Evolutionary conservation across 176 grass and related monocot genomes (phyloP).

Genomic region (Bonia amplexicaulis): DNA sequence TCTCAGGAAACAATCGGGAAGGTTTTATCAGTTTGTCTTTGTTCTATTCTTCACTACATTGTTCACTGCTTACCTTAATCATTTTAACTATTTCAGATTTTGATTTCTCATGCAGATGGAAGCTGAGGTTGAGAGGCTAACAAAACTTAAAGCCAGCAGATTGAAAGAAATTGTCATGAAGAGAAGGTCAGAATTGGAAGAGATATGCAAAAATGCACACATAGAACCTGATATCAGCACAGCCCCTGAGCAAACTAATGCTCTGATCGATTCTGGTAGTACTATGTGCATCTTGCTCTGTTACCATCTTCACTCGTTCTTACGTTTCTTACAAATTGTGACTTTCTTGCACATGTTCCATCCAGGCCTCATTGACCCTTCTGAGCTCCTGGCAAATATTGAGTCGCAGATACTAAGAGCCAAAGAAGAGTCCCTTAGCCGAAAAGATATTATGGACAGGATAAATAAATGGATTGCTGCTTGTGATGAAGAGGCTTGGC

Average conservation of each 20-base stretch:
- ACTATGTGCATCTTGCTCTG: slow-evolving; percentile 14
- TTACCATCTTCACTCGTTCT: slow-evolving; percentile 1
- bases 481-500: slow-evolving; percentile 91
- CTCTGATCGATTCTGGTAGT: slow-evolving; percentile 81
- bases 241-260: slow-evolving; percentile 67
- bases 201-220: slow-evolving; percentile 79
- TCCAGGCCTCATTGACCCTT: slow-evolving; percentile 78
- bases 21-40: slow-evolving; percentile 39
- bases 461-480: slow-evolving; percentile 93
- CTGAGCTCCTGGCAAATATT: slow-evolving; percentile 76
- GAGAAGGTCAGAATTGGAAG: slow-evolving; percentile 80
- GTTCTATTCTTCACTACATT: slow-evolving; percentile 17
- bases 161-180: slow-evolving; percentile 82
- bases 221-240: slow-evolving; percentile 87
- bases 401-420: slow-evolving; percentile 80
- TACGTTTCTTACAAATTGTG: slow-evolving; percentile 3
- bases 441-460: slow-evolving; percentile 93
- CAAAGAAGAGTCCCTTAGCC: slow-evolving; percentile 78
- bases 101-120: slow-evolving; percentile 51
- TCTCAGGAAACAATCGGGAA: slow-evolving; percentile 70
- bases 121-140: slow-evolving; percentile 70
- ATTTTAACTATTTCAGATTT: neutral
- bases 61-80: neutral
- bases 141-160: slow-evolving; percentile 76
- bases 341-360: slow-evolving; percentile 13